phyloP scores from a whole-genome alignment of 1,139 yeast genomes.

The Zygoascus hellenicus region DNA sequence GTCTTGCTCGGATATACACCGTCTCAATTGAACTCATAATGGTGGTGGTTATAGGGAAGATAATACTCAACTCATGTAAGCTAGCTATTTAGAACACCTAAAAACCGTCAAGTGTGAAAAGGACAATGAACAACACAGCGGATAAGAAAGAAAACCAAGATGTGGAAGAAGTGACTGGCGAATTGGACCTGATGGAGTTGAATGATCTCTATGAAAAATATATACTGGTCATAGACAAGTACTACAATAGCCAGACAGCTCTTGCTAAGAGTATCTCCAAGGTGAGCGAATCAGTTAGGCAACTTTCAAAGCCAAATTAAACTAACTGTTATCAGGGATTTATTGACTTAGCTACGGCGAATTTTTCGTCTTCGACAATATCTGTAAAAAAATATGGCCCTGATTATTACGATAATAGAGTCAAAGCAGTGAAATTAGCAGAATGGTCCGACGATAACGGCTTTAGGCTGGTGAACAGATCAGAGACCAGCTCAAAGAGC shows the following conservation, averaged over 20 bases:
- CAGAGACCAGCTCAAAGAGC: background rate
- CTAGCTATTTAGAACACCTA: conserved; percentile 6
- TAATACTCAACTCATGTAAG: background rate
- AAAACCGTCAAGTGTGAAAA: background rate
- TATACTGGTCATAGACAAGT: conserved; percentile 20
- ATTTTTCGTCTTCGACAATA: conserved; percentile 20
- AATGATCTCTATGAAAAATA: conserved; percentile 12
- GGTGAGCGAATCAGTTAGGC: conserved; percentile 11
- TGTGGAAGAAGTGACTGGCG: background rate
- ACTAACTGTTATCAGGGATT: conserved; percentile 23
- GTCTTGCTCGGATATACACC: too few relatives aligned
- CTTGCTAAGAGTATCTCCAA: conserved; percentile 13
- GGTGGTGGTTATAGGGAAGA: too few relatives aligned
- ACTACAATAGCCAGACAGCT: conserved; percentile 13
- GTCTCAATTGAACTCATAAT: too few relatives aligned
- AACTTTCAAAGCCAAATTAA: background rate
- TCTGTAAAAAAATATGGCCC: conserved; percentile 23
- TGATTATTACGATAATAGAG: conserved; percentile 31
- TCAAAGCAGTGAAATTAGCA: conserved; percentile 23
- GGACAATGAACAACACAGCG: conserved; percentile 7
- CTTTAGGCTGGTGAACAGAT: background rate
- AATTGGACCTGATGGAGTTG: too few relatives aligned
- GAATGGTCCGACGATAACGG: background rate
- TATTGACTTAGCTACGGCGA: conserved; percentile 32
- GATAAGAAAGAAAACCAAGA: background rate